These are phyloP conservation scores for Daedaleopsis nitida DNA, from an alignment of 768 basidiomycete genomes.

Conservation along the genomic window DNA sequence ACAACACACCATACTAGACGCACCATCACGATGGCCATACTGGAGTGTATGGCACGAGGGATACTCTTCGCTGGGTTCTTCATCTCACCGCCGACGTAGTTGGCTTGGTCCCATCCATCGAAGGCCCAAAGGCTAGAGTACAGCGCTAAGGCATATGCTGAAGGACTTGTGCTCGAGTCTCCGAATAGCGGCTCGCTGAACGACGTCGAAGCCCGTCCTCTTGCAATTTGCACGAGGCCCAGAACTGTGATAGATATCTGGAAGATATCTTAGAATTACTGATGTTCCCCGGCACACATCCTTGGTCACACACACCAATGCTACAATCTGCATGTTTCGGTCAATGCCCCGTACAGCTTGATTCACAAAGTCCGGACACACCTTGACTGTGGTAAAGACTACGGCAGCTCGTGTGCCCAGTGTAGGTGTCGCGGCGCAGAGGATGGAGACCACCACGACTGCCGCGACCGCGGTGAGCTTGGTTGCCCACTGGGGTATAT, in stretches of 20 bases:
- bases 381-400: slow-evolving; percentile 88
- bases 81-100: slow-evolving; percentile 92
- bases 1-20: slow-evolving; percentile 26
- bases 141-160: slow-evolving; percentile 87
- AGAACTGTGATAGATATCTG: slow-evolving; percentile 75
- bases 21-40: slow-evolving; percentile 82
- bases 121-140: slow-evolving; percentile 97
- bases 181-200: slow-evolving; percentile 70
- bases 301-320: slow-evolving; percentile 51
- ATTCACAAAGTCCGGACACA: slow-evolving; percentile 31
- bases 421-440: slow-evolving; percentile 78
- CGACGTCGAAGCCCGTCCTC: slow-evolving; percentile 71
- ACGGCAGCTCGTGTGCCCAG: slow-evolving; percentile 82
- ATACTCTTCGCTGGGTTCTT: slow-evolving; percentile 81
- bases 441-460: slow-evolving; percentile 67
- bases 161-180: slow-evolving; percentile 75
- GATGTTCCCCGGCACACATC: not conserved
- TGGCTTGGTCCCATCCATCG: slow-evolving; percentile 95
- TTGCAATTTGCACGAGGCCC: slow-evolving; percentile 74
- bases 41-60: slow-evolving; percentile 86
- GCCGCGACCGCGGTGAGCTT: slow-evolving; percentile 82
- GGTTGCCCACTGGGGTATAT: slow-evolving; percentile 88
- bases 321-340: slow-evolving; percentile 48
- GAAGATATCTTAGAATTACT: slow-evolving; percentile 14
- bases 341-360: not conserved